phyloP scores from a whole-genome alignment of 106 monocot genomes.

The Platanthera zijinensis region DNA sequence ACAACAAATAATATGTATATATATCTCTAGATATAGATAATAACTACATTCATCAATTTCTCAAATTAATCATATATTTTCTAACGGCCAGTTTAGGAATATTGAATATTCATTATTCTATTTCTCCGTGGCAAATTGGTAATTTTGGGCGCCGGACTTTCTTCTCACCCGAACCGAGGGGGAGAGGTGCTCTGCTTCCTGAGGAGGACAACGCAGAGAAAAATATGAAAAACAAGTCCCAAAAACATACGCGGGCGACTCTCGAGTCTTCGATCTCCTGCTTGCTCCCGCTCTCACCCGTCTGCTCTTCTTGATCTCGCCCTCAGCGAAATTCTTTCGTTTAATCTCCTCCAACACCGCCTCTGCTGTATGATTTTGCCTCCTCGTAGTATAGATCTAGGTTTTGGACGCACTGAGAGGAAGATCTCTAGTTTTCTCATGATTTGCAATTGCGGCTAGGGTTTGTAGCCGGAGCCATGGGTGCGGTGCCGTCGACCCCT shows the following conservation, averaged over 20 bases:
- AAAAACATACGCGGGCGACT: neutral
- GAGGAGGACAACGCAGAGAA: neutral
- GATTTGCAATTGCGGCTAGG: conserved; percentile 1
- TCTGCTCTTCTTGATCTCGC: neutral
- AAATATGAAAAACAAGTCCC: neutral
- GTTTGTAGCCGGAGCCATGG: conserved; percentile 38
- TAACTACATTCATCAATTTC: too few species aligned
- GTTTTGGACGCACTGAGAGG: neutral
- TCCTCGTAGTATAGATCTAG: neutral
- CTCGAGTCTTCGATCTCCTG: neutral
- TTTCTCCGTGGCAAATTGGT: too few species aligned
- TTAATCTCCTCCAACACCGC: neutral
- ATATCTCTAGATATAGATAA: too few species aligned
- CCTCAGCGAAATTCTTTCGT: neutral
- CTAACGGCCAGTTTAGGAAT: too few species aligned
- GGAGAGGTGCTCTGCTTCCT: neutral
- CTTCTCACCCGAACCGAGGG: neutral
- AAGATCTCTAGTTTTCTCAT: conserved; percentile 3
- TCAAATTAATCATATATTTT: too few species aligned
- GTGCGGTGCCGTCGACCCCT: conserved; percentile 81
- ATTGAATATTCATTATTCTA: too few species aligned
- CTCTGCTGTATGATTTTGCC: neutral
- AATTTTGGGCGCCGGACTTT: conserved; percentile 9
- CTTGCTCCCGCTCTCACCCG: neutral
- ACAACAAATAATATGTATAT: too few species aligned